A percentile compares a stretch with the other conserved stretches of the same genome.
These are phyloP conservation scores for Aspergillus haitiensis DNA, from an alignment of 495 filamentous ascomycete genomes.

Conservation along the genomic window DNA sequence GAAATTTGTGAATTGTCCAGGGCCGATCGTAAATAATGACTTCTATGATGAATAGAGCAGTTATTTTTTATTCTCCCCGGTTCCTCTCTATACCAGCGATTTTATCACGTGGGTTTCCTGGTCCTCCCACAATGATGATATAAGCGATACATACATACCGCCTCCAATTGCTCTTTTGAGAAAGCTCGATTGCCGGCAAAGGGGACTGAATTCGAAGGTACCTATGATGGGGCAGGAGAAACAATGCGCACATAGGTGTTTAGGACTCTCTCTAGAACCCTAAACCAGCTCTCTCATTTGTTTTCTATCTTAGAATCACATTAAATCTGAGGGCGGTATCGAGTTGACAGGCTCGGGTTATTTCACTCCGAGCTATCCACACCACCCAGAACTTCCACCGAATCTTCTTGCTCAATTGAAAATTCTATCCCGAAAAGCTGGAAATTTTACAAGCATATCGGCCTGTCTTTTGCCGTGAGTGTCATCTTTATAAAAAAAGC, in stretches of 20 bases:
- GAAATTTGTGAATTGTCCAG: background rate
- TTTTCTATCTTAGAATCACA: no score
- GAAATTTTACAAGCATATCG: background rate
- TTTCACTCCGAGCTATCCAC: slow-evolving; percentile 8
- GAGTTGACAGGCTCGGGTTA: slow-evolving; percentile 4
- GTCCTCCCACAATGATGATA: slow-evolving; percentile 6
- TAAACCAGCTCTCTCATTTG: no score
- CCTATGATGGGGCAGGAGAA: no score
- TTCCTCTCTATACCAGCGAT: no score
- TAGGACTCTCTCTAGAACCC: no score
- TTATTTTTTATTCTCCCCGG: slow-evolving; percentile 1
- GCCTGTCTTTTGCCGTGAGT: background rate
- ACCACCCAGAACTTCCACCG: slow-evolving; percentile 6
- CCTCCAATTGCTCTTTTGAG: background rate
- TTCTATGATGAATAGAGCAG: background rate
- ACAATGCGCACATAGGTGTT: no score
- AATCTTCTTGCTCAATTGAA: background rate
- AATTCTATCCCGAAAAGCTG: background rate
- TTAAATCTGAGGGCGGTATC: no score
- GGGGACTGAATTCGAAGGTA: background rate
- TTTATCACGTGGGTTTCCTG: no score
- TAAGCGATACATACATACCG: background rate
- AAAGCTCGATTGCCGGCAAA: slow-evolving; percentile 12
- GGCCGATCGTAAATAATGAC: background rate
- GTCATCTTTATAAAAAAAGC: background rate